Conservation (phyloP, 2,329 filamentous ascomycete species). For the Penicillium sp. region DNA sequence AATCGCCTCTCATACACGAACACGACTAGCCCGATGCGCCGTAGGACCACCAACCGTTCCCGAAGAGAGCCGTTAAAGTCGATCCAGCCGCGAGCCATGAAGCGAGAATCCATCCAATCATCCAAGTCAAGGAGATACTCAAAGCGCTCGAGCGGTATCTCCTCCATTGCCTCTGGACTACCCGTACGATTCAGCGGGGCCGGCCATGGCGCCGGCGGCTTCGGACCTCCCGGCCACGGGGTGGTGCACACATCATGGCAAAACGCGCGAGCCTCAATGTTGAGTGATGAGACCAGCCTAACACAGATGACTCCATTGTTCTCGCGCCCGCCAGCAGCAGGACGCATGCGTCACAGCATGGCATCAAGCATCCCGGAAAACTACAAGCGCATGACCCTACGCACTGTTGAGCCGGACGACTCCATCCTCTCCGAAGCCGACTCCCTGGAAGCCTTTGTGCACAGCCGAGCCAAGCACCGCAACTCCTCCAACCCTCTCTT, state of each 20-base stretch:
- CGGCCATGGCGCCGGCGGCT: constrained; percentile 42
- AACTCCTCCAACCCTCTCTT: constrained; percentile 41
- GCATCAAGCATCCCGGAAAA: constrained; percentile 28
- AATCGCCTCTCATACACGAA: constrained; percentile 31
- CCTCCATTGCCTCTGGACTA: constrained; percentile 36
- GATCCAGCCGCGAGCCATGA: constrained; percentile 37
- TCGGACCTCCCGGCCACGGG: constrained; percentile 37
- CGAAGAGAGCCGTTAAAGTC: constrained; percentile 37
- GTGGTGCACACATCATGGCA: constrained; percentile 40
- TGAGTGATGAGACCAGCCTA: constrained; percentile 36
- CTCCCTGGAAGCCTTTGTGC: constrained; percentile 40
- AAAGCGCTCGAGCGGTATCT: constrained; percentile 40
- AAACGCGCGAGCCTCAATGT: constrained; percentile 34
- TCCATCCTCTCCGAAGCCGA: constrained; percentile 36
- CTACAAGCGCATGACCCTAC: constrained; percentile 31
- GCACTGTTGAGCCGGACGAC: constrained; percentile 31
- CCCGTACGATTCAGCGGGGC: constrained; percentile 43
- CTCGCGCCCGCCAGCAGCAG: constrained; percentile 33
- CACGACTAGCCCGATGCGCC: constrained; percentile 30
- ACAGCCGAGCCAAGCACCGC: constrained; percentile 38
- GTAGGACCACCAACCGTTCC: constrained; percentile 30
- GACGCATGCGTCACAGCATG: constrained; percentile 28
- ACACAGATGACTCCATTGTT: constrained; percentile 38
- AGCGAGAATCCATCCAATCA: constrained; percentile 37
- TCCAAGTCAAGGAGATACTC: constrained; percentile 38